Percentiles rank a stretch among this genome's conserved stretches.
Conservation (phyloP, 495 filamentous ascomycete genomes). For the Astrothelium subdiscretum region DNA sequence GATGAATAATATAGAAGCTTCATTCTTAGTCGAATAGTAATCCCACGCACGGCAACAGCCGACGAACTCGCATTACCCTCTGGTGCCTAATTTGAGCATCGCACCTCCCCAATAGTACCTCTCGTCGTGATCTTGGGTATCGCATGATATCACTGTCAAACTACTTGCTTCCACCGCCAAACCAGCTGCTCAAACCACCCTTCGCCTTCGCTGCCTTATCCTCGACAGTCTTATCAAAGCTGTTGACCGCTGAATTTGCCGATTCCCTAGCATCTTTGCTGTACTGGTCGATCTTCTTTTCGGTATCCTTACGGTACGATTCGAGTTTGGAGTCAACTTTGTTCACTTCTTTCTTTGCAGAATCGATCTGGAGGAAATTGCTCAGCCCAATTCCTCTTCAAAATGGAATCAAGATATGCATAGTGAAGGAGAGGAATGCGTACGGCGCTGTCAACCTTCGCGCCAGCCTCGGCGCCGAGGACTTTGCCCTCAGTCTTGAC, state of each 20-base stretch:
- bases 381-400: conserved; percentile 6
- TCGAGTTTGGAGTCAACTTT: conserved; percentile 51
- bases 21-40: too few species aligned
- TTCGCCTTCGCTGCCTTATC: conserved; percentile 67
- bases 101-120: too few species aligned
- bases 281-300: conserved; percentile 55
- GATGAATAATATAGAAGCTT: too few species aligned
- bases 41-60: too few species aligned
- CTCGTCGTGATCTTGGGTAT: too few species aligned
- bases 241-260: conserved; percentile 31
- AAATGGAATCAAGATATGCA: not conserved
- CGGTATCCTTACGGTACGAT: conserved; percentile 42
- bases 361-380: not conserved
- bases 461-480: conserved; percentile 38
- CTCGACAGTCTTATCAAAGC: conserved; percentile 62
- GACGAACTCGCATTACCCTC: too few species aligned
- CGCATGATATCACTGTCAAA: not conserved
- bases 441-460: conserved; percentile 46
- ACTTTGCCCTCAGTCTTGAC: conserved; percentile 42
- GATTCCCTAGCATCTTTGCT: conserved; percentile 22
- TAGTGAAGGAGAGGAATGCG: not conserved
- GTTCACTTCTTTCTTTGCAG: conserved; percentile 29
- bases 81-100: too few species aligned
- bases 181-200: conserved; percentile 67
- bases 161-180: conserved; percentile 38